A percentile compares a stretch with the other conserved stretches of the same genome.
phyloP scores from a whole-genome alignment of 305 asterid genomes.

The Ajuga reptans region DNA sequence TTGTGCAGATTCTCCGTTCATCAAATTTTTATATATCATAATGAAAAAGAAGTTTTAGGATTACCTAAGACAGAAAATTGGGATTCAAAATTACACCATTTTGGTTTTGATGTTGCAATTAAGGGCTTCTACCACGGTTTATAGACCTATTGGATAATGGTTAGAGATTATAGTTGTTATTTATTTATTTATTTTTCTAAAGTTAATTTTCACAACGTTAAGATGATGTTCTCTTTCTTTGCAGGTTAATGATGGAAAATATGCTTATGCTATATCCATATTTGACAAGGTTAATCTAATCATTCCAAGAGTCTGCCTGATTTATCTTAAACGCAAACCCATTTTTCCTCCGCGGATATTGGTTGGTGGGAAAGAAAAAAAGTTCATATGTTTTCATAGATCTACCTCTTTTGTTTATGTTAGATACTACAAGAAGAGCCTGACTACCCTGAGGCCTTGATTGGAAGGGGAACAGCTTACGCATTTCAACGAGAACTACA shows the following conservation, averaged over 20 bases:
- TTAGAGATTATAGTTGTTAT: not conserved
- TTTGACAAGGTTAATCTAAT: conserved; percentile 69
- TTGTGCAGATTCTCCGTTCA: not conserved
- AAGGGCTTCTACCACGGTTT: not conserved
- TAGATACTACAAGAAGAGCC: conserved; percentile 90
- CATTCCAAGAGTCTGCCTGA: conserved; percentile 6
- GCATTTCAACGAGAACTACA: conserved; percentile 94
- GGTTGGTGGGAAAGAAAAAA: conserved; percentile 21
- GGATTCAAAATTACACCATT: not conserved
- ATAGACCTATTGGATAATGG: conserved; percentile 16
- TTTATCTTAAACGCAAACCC: conserved; percentile 1
- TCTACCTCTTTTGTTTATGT: conserved; percentile 23
- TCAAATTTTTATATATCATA: not conserved
- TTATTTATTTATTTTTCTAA: not conserved
- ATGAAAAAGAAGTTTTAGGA: not conserved
- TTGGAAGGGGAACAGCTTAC: conserved; percentile 99
- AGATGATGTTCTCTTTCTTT: conserved; percentile 25
- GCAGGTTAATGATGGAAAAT: conserved; percentile 96
- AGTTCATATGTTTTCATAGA: conserved; percentile 14
- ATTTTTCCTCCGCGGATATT: conserved; percentile 17
- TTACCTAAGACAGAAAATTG: not conserved
- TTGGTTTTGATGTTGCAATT: not conserved
- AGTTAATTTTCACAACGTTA: conserved; percentile 12
- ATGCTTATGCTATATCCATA: conserved; percentile 74
- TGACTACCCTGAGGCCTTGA: conserved; percentile 85